Evolutionary conservation across 2,329 filamentous ascomycete species (phyloP).

Genomic region (Aotearoamyces nothofagi): DNA sequence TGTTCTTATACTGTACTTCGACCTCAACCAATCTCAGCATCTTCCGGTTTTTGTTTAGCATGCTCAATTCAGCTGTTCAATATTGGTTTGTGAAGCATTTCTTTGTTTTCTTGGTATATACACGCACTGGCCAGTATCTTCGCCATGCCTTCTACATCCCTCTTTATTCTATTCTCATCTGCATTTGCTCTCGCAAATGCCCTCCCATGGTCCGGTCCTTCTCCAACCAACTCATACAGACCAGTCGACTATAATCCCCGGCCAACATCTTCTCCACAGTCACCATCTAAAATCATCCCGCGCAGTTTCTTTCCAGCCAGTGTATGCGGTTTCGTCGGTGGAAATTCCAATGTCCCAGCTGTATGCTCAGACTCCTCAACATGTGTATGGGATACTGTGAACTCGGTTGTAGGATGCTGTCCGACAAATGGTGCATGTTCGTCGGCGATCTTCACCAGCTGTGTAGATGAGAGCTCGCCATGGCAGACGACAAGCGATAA

Average conservation of each 20-base stretch:
- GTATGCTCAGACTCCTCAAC: not conserved
- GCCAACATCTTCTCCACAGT: not conserved
- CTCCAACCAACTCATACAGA: not conserved
- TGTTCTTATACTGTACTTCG: too few relatives aligned
- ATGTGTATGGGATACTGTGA: slow-evolving; percentile 1
- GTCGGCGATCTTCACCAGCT: not conserved
- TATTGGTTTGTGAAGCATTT: too few relatives aligned
- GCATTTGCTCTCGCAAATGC: not conserved
- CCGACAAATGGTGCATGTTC: not conserved
- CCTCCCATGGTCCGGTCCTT: not conserved
- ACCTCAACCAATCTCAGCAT: too few relatives aligned
- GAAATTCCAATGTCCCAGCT: not conserved
- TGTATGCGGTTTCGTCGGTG: not conserved
- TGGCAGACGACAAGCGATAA: not conserved
- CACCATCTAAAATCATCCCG: not conserved
- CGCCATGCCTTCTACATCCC: not conserved
- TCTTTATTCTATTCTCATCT: not conserved
- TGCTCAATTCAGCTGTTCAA: too few relatives aligned
- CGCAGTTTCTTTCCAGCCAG: not conserved
- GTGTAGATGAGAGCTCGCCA: not conserved
- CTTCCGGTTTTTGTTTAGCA: too few relatives aligned
- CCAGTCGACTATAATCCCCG: not conserved
- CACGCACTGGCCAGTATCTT: not conserved
- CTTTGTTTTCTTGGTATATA: not conserved
- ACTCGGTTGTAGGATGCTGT: not conserved